Evolutionary conservation across 1,139 yeast genomes (phyloP), one percentile per base, ranked within the genome.

Genomic region (Pichia inconspicua): DNA sequence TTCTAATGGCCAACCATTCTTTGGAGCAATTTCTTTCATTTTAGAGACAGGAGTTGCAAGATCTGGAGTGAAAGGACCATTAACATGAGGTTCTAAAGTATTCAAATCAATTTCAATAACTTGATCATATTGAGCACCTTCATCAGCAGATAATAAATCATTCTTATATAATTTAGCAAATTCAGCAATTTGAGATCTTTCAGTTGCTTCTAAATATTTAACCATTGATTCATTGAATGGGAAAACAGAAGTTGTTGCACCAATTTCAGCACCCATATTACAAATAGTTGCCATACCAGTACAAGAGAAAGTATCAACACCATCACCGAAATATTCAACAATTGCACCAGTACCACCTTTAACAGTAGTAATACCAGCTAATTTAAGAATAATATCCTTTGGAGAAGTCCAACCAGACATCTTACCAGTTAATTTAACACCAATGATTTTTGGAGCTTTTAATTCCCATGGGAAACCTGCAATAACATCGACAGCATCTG

Each of bases 201-300:
- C 82, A 58, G 98, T 92, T 52, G 96, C 95, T 59, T 80, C 72
- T 72, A 92, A 79, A 77, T 87, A 92, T 58, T 84, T 86, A 67
- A 73, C 82, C 96, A 88, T 88, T 57, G 96, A 82, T 62, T 81
- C 74, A 78, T 88, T 88, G 83, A 75, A 89, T 72, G 98, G 98
- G 95, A 92, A 92, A 58, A 86, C 90, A 48, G 97, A 92, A 54
- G 98, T 92, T 59, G 98, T 90, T 55, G 97, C 98, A 78, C 98
- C 98, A 62, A 90, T 88, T 75, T 90, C 98, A 60, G 98, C 98
- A 82, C 98, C 98, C 98, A 90, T 90, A 74, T 90, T 90, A 82
- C 98, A 90, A 73, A 90, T 92, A 65, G 98, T 90, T 71, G 95
- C 98, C 98, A 90, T 90, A 81, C 98, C 98, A 57, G 98, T 90